Conservation (phyloP, 768 basidiomycete genomes). For the Dioszegia hungarica region DNA sequence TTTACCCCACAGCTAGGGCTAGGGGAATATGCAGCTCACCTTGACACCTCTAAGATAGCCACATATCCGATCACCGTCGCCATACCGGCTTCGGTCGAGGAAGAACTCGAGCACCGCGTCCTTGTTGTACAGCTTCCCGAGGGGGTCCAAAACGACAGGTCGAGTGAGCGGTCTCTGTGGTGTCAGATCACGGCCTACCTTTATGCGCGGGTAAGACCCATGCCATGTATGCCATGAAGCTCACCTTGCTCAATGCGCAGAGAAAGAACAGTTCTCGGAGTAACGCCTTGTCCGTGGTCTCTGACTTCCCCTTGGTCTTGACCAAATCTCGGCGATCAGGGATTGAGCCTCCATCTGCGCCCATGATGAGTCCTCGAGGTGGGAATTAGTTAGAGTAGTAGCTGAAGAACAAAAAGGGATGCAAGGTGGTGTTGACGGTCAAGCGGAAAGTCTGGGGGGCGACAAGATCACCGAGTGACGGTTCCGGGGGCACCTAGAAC, state of each 20-base stretch:
- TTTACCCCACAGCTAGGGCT: not conserved
- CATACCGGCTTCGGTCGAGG: constrained; percentile 73
- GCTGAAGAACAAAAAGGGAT: not conserved
- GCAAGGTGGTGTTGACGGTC: too few species aligned
- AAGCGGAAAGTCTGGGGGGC: too few species aligned
- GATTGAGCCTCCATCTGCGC: constrained; percentile 49
- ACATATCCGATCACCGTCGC: constrained; percentile 87
- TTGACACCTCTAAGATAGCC: constrained; percentile 86
- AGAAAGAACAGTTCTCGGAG: constrained; percentile 82
- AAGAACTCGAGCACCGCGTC: constrained; percentile 88
- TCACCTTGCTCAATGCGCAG: constrained; percentile 90
- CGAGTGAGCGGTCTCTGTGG: constrained; percentile 74
- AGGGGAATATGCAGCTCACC: constrained; percentile 53
- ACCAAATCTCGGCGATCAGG: constrained; percentile 51
- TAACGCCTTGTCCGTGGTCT: constrained; percentile 86
- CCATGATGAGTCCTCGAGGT: constrained; percentile 18
- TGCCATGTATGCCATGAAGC: too few species aligned
- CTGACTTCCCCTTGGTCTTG: constrained; percentile 56
- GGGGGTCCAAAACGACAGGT: constrained; percentile 82
- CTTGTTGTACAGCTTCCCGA: constrained; percentile 95
- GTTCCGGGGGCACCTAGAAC: not conserved
- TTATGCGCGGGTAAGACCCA: too few species aligned
- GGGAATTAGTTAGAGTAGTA: not conserved
- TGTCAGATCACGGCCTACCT: not conserved
- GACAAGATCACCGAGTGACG: too few species aligned